Evolutionary conservation across 169 alveolate genomes (phyloP).

Genomic region (Miamiensis avidus): DNA sequence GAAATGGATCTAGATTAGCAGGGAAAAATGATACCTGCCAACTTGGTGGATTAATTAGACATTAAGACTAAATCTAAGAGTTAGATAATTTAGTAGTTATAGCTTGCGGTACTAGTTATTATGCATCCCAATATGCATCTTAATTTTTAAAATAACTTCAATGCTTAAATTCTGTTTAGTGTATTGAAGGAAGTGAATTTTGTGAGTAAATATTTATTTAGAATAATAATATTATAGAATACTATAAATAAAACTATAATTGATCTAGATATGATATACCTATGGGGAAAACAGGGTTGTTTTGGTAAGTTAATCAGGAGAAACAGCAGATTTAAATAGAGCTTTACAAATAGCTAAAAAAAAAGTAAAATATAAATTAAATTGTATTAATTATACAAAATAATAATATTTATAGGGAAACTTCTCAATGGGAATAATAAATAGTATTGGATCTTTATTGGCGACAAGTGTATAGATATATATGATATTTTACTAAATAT

Average conservation of each 20-base stretch:
- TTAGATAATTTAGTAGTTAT: slow-evolving; percentile 52
- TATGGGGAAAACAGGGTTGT: slow-evolving; percentile 79
- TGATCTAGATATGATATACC: slow-evolving; percentile 63
- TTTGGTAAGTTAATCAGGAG: slow-evolving; percentile 95
- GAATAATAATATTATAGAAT: no score
- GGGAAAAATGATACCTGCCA: slow-evolving; percentile 43
- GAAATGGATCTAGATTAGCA: slow-evolving; percentile 69
- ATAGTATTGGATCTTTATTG: slow-evolving; percentile 87
- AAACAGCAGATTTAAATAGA: slow-evolving; percentile 93
- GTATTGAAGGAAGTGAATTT: slow-evolving; percentile 63
- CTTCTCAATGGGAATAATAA: slow-evolving; percentile 88
- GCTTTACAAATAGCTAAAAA: slow-evolving; percentile 81
- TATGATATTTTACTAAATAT: no score
- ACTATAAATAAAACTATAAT: no score
- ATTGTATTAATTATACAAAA: no score
- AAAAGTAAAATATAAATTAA: no score
- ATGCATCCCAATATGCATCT: slow-evolving; percentile 53
- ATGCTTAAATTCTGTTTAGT: slow-evolving; percentile 43
- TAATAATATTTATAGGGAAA: no score
- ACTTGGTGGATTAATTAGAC: slow-evolving; percentile 69
- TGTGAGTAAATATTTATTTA: no score
- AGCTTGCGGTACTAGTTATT: slow-evolving; percentile 42
- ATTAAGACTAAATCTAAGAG: slow-evolving; percentile 40
- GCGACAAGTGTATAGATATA: no score
- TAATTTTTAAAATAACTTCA: slow-evolving; percentile 40